Evolutionary conservation across 2,329 filamentous ascomycete genomes (phyloP).

Genomic region (Epicoccum sorghinum): DNA sequence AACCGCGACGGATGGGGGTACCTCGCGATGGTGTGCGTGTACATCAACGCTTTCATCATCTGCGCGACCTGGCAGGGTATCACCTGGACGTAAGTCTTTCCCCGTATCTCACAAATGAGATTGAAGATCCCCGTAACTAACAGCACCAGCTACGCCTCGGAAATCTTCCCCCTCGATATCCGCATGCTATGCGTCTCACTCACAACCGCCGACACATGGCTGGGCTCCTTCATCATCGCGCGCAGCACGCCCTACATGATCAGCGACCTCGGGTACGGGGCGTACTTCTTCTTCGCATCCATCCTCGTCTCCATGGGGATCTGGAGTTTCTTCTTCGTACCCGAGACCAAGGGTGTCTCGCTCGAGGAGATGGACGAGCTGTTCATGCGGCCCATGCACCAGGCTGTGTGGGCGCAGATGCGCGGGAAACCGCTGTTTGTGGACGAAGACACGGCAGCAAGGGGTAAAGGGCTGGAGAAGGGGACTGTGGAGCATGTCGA

Average conservation of each 20-base stretch:
- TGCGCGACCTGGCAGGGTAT: slow-evolving; percentile 51
- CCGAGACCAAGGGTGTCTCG: slow-evolving; percentile 40
- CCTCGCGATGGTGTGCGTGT: slow-evolving; percentile 61
- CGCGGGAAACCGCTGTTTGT: slow-evolving; percentile 27
- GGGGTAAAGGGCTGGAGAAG: slow-evolving; percentile 25
- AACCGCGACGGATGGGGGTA: slow-evolving; percentile 57
- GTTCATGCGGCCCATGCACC: slow-evolving; percentile 36
- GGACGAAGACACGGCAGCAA: slow-evolving; percentile 21
- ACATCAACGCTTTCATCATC: slow-evolving; percentile 62
- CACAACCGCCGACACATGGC: slow-evolving; percentile 49
- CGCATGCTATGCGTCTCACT: slow-evolving; percentile 49
- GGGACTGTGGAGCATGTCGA: slow-evolving; percentile 28
- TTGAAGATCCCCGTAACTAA: no score
- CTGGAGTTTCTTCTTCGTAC: slow-evolving; percentile 43
- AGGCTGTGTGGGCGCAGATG: slow-evolving; percentile 40
- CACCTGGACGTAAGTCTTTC: neutral
- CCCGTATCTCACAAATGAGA: no score
- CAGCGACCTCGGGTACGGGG: slow-evolving; percentile 45
- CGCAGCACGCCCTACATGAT: slow-evolving; percentile 49
- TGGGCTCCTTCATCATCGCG: slow-evolving; percentile 50
- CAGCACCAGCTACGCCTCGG: slow-evolving; percentile 34
- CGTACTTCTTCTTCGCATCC: slow-evolving; percentile 49
- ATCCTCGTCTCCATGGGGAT: slow-evolving; percentile 39
- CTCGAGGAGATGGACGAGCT: slow-evolving; percentile 42
- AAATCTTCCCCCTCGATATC: slow-evolving; percentile 56